These are phyloP conservation scores for Citrus cavaleriei DNA, from an alignment of 345 rosid genomes.

Conservation along the genomic window DNA sequence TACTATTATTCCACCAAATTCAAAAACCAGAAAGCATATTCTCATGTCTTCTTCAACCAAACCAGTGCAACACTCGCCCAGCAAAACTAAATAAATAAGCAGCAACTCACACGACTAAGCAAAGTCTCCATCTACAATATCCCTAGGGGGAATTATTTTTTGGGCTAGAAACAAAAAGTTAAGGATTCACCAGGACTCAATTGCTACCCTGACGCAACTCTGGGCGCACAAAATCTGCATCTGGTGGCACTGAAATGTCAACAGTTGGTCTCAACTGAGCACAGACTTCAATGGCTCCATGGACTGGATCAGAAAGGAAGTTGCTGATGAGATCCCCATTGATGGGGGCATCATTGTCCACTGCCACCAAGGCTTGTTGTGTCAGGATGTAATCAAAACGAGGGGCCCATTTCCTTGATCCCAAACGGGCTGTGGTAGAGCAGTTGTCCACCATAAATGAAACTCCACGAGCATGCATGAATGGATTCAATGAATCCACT, in stretches of 20 bases:
- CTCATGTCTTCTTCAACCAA: background rate
- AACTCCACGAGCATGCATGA: conserved; percentile 96
- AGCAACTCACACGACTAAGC: conserved; percentile 1
- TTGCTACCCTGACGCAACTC: conserved; percentile 75
- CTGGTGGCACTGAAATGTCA: conserved; percentile 77
- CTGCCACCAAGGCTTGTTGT: conserved; percentile 80
- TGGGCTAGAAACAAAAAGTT: background rate
- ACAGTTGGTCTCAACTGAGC: conserved; percentile 84
- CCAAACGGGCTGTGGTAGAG: conserved; percentile 89
- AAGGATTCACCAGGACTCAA: conserved; percentile 14
- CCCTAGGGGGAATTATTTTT: background rate
- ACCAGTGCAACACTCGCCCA: background rate
- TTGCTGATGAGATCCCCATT: conserved; percentile 80
- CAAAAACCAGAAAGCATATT: background rate
- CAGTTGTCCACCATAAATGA: conserved; percentile 96
- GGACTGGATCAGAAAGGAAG: conserved; percentile 84
- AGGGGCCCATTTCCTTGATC: conserved; percentile 96
- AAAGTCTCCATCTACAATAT: background rate
- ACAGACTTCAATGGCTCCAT: conserved; percentile 79
- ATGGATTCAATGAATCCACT: conserved; percentile 89
- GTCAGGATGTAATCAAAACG: conserved; percentile 76
- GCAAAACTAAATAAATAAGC: background rate
- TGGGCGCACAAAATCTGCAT: conserved; percentile 93
- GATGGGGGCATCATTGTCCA: conserved; percentile 52
- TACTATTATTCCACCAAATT: background rate